A percentile compares a stretch with the other conserved stretches of the same genome.
Conservation (phyloP, 768 basidiomycete species). For the Mycena crocata region DNA sequence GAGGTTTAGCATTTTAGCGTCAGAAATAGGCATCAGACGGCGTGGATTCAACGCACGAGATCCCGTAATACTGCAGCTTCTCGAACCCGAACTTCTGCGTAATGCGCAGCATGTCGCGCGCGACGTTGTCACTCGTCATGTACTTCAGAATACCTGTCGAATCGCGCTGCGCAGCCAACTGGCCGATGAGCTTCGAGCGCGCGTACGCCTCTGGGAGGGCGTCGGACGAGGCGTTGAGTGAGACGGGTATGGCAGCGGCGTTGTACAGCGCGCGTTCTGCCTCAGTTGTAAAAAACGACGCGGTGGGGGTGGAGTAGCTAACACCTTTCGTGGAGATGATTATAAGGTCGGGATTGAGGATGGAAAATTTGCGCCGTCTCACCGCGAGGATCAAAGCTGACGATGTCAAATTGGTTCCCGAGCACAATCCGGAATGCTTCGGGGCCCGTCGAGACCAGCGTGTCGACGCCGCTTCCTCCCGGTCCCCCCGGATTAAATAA, state of each 20-base stretch:
- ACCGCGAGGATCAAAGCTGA: slow-evolving; percentile 30
- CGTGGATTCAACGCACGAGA: slow-evolving; percentile 39
- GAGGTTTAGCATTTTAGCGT: neutral
- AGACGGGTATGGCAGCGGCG: slow-evolving; percentile 1
- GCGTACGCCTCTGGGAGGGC: slow-evolving; percentile 47
- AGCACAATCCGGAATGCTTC: slow-evolving; percentile 1
- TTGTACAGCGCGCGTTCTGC: slow-evolving; percentile 28
- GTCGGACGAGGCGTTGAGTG: slow-evolving; percentile 40
- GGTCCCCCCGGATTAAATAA: slow-evolving; percentile 30
- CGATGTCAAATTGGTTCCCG: slow-evolving; percentile 21
- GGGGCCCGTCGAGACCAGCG: neutral
- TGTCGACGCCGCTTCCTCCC: slow-evolving; percentile 25
- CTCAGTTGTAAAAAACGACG: slow-evolving; percentile 25
- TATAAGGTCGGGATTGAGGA: neutral
- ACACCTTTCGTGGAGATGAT: slow-evolving; percentile 16
- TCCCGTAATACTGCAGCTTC: slow-evolving; percentile 47
- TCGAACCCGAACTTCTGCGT: slow-evolving; percentile 44
- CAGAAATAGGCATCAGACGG: too few species aligned
- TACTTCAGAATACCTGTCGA: slow-evolving; percentile 39
- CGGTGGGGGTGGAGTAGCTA: slow-evolving; percentile 20
- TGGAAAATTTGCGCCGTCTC: neutral
- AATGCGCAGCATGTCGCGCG: slow-evolving; percentile 53
- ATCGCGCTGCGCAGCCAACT: slow-evolving; percentile 47
- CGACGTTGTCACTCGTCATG: slow-evolving; percentile 53
- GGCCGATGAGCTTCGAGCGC: slow-evolving; percentile 43